phyloP scores from a whole-genome alignment of 305 asterid species.

The Striga hermonthica region DNA sequence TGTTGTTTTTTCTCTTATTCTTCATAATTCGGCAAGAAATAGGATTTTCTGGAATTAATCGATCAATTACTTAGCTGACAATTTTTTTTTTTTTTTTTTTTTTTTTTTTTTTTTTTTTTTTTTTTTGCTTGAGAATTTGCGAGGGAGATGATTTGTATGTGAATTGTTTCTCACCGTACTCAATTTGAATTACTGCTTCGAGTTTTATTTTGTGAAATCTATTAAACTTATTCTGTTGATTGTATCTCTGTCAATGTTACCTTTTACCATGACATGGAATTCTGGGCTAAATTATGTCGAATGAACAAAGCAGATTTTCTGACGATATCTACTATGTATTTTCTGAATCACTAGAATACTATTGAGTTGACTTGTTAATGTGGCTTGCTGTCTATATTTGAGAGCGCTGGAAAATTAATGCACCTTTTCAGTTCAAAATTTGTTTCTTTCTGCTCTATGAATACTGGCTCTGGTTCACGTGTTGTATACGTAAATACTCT shows the following conservation, averaged over 20 bases:
- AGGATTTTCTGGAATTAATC: not conserved
- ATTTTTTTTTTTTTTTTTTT: not conserved
- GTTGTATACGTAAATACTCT: not conserved
- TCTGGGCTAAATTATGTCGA: not conserved
- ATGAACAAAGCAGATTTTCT: not conserved
- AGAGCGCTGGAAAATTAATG: constrained; percentile 15
- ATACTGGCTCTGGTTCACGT: not conserved
- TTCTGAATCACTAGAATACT: not conserved
- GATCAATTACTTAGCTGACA: not conserved
- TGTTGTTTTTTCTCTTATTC: constrained; percentile 7
- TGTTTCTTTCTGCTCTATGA: constrained; percentile 20
- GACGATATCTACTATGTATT: not conserved
- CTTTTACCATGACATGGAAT: not conserved
- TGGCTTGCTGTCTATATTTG: not conserved
- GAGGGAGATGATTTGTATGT: not conserved
- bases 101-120: not conserved
- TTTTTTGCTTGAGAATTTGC: not conserved
- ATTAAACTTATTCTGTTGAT: not conserved
- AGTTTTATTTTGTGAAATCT: constrained; percentile 15
- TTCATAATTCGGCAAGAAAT: not conserved
- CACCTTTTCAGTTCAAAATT: not conserved
- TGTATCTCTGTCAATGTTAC: not conserved
- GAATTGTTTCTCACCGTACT: not conserved
- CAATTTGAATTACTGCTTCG: constrained; percentile 5
- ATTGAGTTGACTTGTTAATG: not conserved